A percentile compares a stretch with the other conserved stretches of the same genome.
These are phyloP conservation scores for Saccharomyces hybrid DNA, from an alignment of 1,139 yeast genomes.

Conservation along the genomic window DNA sequence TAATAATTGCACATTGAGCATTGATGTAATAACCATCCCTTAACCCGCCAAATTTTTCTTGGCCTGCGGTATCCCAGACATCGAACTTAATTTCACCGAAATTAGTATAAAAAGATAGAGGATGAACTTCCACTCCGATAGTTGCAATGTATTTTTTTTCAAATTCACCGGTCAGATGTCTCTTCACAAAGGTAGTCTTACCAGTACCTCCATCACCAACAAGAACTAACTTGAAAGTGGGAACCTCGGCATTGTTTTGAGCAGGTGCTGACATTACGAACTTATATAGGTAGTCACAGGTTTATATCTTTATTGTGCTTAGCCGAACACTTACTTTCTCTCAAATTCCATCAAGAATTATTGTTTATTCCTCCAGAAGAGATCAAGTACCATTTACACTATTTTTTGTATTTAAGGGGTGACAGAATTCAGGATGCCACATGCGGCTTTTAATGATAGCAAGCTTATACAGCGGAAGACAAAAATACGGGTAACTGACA, in stretches of 20 bases:
- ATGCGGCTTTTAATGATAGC: not conserved
- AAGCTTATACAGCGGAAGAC: not conserved
- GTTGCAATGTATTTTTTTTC: slow-evolving; percentile 99
- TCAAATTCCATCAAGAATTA: not conserved
- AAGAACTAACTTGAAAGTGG: slow-evolving; percentile 94
- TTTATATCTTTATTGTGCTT: not conserved
- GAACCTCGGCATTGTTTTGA: slow-evolving; percentile 49
- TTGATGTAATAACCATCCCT: slow-evolving; percentile 99
- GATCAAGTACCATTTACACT: not conserved
- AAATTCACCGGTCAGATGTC: slow-evolving; percentile 99
- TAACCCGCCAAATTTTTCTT: slow-evolving; percentile 98
- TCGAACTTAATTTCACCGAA: slow-evolving; percentile 98
- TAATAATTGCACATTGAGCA: slow-evolving; percentile 99
- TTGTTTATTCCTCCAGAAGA: not conserved
- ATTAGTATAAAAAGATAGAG: slow-evolving; percentile 96
- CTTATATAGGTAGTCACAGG: not conserved
- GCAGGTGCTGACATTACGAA: not conserved
- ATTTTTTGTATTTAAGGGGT: not conserved
- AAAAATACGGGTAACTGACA: not conserved
- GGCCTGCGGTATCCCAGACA: slow-evolving; percentile 99
- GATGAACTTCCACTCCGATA: slow-evolving; percentile 98
- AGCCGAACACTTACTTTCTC: not conserved
- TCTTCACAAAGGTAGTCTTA: slow-evolving; percentile 98
- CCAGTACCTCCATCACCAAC: slow-evolving; percentile 99
- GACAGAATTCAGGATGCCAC: not conserved